Evolutionary conservation across 1,284 basidiomycete genomes (phyloP).

Genomic region (Butyriboletus regius): DNA sequence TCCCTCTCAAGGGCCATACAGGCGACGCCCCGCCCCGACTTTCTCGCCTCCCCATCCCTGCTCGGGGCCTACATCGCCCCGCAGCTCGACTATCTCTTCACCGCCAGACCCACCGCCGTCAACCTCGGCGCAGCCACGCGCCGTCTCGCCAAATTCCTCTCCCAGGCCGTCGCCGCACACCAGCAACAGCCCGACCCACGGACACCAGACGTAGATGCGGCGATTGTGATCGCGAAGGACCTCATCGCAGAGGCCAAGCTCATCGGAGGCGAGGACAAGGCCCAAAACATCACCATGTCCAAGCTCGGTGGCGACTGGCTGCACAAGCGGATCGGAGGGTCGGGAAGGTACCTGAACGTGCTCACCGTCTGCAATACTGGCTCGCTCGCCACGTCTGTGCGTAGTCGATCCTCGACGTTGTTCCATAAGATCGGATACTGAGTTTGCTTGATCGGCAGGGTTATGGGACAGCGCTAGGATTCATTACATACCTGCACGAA

Average conservation of each 20-base stretch:
- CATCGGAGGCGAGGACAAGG: slow-evolving; percentile 78
- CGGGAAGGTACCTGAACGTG: slow-evolving; percentile 58
- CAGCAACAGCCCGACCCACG: slow-evolving; percentile 12
- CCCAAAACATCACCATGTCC: slow-evolving; percentile 75
- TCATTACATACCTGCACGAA: slow-evolving; percentile 82
- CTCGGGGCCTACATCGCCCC: slow-evolving; percentile 50
- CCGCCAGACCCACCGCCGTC: slow-evolving; percentile 87
- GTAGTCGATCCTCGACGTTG: slow-evolving; percentile 20
- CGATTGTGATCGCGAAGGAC: slow-evolving; percentile 45
- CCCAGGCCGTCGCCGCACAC: slow-evolving; percentile 12
- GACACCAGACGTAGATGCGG: slow-evolving; percentile 33
- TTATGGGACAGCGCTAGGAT: slow-evolving; percentile 87
- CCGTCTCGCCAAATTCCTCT: slow-evolving; percentile 52
- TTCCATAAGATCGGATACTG: not conserved
- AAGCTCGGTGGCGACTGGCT: slow-evolving; percentile 81
- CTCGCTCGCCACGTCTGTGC: slow-evolving; percentile 80
- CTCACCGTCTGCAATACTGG: slow-evolving; percentile 95
- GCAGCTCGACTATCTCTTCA: slow-evolving; percentile 66
- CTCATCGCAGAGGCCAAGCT: slow-evolving; percentile 58
- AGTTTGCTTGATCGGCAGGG: slow-evolving; percentile 46
- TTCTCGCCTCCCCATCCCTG: slow-evolving; percentile 42
- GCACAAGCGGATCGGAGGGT: slow-evolving; percentile 38
- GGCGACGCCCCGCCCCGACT: slow-evolving; percentile 41
- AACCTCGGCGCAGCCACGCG: slow-evolving; percentile 80
- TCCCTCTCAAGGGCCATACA: slow-evolving; percentile 48